Evolutionary conservation across 2,329 filamentous ascomycete species (phyloP).

Genomic region (Cryphonectria naterciae): DNA sequence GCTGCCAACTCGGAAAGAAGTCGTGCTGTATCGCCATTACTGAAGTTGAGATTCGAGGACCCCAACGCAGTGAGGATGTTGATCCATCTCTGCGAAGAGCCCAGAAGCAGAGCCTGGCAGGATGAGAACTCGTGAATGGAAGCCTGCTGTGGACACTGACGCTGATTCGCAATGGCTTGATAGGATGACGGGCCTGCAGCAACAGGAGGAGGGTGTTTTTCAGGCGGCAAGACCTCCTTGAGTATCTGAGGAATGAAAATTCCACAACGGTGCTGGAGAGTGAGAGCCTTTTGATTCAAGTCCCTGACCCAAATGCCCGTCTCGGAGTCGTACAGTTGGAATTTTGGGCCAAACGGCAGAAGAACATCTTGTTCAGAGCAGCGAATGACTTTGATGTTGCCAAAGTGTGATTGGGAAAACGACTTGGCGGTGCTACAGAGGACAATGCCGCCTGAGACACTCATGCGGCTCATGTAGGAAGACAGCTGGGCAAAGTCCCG

Average conservation of each 20-base stretch:
- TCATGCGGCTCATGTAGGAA: slow-evolving; percentile 19
- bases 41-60: slow-evolving; percentile 62
- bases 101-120: slow-evolving; percentile 52
- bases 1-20: slow-evolving; percentile 57
- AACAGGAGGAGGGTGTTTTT: slow-evolving; percentile 33
- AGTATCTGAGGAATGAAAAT: slow-evolving; percentile 30
- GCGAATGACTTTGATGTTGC: not conserved
- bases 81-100: slow-evolving; percentile 52
- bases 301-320: slow-evolving; percentile 8
- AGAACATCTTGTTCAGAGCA: slow-evolving; percentile 10
- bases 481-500: slow-evolving; percentile 29
- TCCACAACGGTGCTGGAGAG: slow-evolving; percentile 50
- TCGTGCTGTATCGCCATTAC: slow-evolving; percentile 51
- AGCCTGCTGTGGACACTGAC: slow-evolving; percentile 50
- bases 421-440: slow-evolving; percentile 16
- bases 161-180: slow-evolving; percentile 54
- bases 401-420: slow-evolving; percentile 24
- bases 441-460: not conserved
- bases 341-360: slow-evolving; percentile 5
- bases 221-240: slow-evolving; percentile 18
- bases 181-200: slow-evolving; percentile 56
- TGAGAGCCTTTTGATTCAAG: slow-evolving; percentile 35
- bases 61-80: slow-evolving; percentile 54
- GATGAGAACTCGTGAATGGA: slow-evolving; percentile 58
- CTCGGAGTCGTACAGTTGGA: slow-evolving; percentile 15